Evolutionary conservation across 2,329 filamentous ascomycete species (phyloP), one percentile per base, ranked within the genome.

Genomic region (Cordyceps pruinosa): DNA sequence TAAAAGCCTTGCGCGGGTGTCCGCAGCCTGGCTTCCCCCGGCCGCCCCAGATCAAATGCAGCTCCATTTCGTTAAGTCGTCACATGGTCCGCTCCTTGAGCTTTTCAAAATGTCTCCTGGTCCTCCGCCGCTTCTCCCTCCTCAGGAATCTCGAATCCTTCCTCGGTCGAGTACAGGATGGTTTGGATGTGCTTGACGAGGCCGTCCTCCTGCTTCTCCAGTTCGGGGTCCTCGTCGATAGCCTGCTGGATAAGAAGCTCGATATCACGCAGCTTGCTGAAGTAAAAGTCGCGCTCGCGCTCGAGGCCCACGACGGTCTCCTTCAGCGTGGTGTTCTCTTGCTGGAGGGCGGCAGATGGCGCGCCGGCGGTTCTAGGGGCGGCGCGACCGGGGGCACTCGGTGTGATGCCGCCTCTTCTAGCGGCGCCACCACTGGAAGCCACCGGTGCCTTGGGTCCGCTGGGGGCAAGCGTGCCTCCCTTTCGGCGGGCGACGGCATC

Each of bases 221-320:
- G 76, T 75, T 96, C 88, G 0, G 92, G 92, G 63, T 97, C 89
- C 61, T 90, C 88, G 65, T 99, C 94, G 68, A 95, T 88, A 12
- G 92, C 91, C 67, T 90, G 88, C 77, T 99, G 94, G 56, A 99
- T 83, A 66, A 99, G 77, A 63, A 99, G 78, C 76, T 99, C 94
- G 65, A 99, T 99, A 70, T 99, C 94, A 59, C 94, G 84, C 62
- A 99, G 81, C 80, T 99, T 99, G 81, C 90, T 95, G 75, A 99
- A 99, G 80, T 99, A 99, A 72, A 99, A 99, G 72, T 99, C 94
- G 50, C 94, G 84, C 78, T 99, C 94, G 66, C 94, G 87, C 80
- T 99, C 94, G 42, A 99, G 80, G 1, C 94, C 94, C 13, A 84
- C 81, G n/a, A 99, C 93, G 0, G 90, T 96, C 77, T 97, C 93